Percentiles rank a stretch among this genome's conserved stretches.
Conservation (phyloP, 176 grass and related monocot genomes). For the Bothriochloa decipiens region DNA sequence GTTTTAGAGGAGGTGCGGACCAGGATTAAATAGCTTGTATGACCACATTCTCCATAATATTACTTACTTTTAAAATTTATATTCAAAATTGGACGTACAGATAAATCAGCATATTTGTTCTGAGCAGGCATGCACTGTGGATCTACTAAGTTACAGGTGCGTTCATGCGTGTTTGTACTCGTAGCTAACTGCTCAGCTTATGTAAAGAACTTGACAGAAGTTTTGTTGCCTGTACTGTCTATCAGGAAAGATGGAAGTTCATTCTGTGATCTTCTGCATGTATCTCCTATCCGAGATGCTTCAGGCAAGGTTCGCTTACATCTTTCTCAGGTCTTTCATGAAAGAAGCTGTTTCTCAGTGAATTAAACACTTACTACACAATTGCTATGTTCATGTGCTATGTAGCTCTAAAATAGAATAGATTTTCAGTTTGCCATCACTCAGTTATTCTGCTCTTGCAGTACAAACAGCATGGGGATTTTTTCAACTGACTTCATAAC, state of each 20-base stretch:
- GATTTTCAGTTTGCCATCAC: not conserved
- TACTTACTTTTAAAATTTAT: conserved; percentile 20
- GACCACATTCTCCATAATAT: conserved; percentile 14
- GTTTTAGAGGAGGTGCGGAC: conserved; percentile 74
- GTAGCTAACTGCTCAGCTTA: conserved; percentile 14
- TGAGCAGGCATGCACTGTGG: conserved; percentile 69
- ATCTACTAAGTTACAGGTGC: conserved; percentile 83
- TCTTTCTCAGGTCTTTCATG: conserved; percentile 32
- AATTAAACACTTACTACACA: not conserved
- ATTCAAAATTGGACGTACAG: conserved; percentile 47
- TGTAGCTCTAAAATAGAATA: conserved; percentile 1
- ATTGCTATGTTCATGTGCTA: not conserved
- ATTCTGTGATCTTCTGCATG: conserved; percentile 79
- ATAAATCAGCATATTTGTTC: conserved; percentile 74
- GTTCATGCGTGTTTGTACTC: conserved; percentile 15
- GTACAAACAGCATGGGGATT: not conserved
- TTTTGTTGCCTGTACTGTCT: conserved; percentile 28
- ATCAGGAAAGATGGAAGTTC: conserved; percentile 89
- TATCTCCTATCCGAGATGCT: conserved; percentile 91
- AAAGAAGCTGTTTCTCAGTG: not conserved
- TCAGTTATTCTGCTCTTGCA: not conserved
- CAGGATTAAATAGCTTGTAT: conserved; percentile 27
- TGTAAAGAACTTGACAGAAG: conserved; percentile 20
- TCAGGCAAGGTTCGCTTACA: conserved; percentile 75
- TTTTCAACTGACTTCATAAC: not conserved